Conservation (phyloP, 352 stramenopile species). For the Globisporangium cylindrosporum region DNA sequence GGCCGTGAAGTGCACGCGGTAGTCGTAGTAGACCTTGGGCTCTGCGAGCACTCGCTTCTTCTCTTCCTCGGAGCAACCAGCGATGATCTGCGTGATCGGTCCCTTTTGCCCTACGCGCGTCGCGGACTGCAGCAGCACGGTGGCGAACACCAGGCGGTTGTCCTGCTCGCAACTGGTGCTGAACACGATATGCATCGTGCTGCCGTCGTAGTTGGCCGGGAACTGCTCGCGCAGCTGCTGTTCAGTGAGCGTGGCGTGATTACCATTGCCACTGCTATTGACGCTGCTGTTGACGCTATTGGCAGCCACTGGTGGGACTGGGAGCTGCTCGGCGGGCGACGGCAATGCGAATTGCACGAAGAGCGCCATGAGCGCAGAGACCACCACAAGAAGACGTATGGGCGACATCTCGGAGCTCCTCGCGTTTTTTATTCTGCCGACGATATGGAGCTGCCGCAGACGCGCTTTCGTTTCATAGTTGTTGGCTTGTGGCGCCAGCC, state of each 20-base stretch:
- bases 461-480: neutral
- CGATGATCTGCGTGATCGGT: constrained; percentile 34
- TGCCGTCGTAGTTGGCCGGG: constrained; percentile 17
- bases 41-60: constrained; percentile 9
- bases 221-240: constrained; percentile 3
- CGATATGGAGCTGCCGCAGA: neutral
- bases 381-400: neutral
- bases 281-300: neutral
- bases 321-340: neutral
- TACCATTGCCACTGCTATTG: neutral
- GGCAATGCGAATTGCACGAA: neutral
- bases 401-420: neutral
- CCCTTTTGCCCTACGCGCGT: constrained; percentile 21
- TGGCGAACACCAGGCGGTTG: constrained; percentile 21
- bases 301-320: neutral
- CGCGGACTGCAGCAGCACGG: constrained; percentile 23
- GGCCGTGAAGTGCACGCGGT: constrained; percentile 27
- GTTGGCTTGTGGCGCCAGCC: neutral
- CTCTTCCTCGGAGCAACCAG: constrained; percentile 20
- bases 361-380: neutral
- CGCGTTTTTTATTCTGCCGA: neutral
- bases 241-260: neutral
- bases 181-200: constrained; percentile 31
- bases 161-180: constrained; percentile 26
- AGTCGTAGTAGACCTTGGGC: constrained; percentile 26